phyloP scores from a whole-genome alignment of 257 asterid genomes.

The Sherardia arvensis region DNA sequence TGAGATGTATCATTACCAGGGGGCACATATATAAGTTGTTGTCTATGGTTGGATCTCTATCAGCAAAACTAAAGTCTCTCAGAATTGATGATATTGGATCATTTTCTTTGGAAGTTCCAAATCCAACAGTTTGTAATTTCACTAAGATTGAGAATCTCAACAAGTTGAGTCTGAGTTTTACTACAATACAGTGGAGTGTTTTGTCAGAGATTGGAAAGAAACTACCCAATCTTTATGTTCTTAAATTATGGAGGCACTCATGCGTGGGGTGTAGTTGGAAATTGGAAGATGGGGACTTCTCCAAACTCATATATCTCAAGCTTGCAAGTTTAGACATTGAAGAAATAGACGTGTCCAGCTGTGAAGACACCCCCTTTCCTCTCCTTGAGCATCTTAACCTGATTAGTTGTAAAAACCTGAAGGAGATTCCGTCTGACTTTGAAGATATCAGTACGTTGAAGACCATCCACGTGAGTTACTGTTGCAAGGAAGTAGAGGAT shows the following conservation, averaged over 20 bases:
- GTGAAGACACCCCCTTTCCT: not conserved
- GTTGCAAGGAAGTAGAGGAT: not conserved
- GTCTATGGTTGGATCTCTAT: not conserved
- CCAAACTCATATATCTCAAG: constrained; percentile 5
- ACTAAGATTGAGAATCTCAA: not conserved
- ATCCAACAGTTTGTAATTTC: not conserved
- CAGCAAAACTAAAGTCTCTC: not conserved
- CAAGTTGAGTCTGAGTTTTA: not conserved
- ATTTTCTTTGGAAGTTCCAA: too few species aligned
- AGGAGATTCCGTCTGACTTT: not conserved
- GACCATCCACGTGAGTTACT: not conserved
- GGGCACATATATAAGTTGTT: too few species aligned
- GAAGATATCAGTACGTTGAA: not conserved
- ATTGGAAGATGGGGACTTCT: constrained; percentile 1
- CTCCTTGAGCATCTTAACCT: not conserved
- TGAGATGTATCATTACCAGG: not conserved
- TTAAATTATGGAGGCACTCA: not conserved
- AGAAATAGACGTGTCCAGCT: constrained; percentile 3
- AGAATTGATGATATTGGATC: too few species aligned
- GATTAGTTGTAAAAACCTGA: not conserved
- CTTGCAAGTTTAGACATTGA: not conserved
- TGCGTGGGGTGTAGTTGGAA: constrained; percentile 3
- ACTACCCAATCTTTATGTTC: constrained; percentile 5
- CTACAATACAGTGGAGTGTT: not conserved
- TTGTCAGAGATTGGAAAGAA: not conserved